Conservation (phyloP, 2,329 filamentous ascomycete genomes). For the Cytospora schulzeri region DNA sequence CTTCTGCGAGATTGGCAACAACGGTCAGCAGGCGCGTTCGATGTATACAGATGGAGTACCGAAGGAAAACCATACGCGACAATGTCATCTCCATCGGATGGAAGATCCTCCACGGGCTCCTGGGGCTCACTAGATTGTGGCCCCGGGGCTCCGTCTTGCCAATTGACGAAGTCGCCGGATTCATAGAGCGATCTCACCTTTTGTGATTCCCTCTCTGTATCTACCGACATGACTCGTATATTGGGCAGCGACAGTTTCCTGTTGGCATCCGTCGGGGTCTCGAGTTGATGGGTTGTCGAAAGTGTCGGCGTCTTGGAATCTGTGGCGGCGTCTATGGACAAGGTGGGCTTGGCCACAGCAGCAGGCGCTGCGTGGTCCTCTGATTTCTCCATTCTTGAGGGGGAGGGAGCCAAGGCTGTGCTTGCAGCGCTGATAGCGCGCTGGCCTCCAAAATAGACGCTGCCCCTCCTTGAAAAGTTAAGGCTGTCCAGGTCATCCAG, state of each 20-base stretch:
- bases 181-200: conserved; percentile 69
- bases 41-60: conserved; percentile 12
- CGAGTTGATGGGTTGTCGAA: conserved; percentile 20
- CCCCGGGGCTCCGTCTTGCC: conserved; percentile 54
- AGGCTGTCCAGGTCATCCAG: conserved; percentile 60
- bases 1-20: conserved; percentile 19
- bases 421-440: conserved; percentile 31
- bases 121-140: conserved; percentile 50
- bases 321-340: conserved; percentile 28
- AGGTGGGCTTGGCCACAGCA: conserved; percentile 9
- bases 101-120: conserved; percentile 53
- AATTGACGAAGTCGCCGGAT: conserved; percentile 54
- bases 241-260: conserved; percentile 42
- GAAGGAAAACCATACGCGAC: conserved; percentile 59
- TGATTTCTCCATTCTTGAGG: conserved; percentile 16
- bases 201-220: conserved; percentile 65
- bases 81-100: conserved; percentile 54
- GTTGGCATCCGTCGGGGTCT: conserved; percentile 28
- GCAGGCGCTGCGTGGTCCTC: conserved; percentile 21
- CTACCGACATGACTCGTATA: conserved; percentile 56
- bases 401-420: conserved; percentile 4
- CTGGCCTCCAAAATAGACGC: conserved; percentile 61
- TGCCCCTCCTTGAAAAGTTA: conserved; percentile 65
- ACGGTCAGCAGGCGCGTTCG: conserved; percentile 37
- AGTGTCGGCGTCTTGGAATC: conserved; percentile 24